These are phyloP conservation scores for Trichothecium roseum DNA, from an alignment of 2,329 filamentous ascomycete species.

Conservation along the genomic window DNA sequence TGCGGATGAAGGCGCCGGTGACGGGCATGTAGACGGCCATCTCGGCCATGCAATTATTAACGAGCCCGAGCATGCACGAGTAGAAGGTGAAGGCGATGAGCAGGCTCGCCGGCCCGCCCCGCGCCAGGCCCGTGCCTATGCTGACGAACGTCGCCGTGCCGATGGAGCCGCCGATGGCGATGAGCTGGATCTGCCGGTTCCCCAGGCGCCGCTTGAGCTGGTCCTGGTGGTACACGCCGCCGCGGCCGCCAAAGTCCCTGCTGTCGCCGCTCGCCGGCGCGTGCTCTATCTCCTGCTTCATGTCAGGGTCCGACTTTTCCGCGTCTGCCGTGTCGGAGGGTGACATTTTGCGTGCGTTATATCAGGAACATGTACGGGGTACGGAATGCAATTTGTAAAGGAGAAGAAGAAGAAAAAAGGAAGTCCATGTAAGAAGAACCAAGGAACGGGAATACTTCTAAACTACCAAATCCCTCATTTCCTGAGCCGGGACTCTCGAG, in stretches of 20 bases:
- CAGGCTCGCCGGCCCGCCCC: conserved; percentile 21
- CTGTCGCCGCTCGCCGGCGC: no score
- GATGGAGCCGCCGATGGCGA: conserved; percentile 43
- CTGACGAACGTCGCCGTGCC: conserved; percentile 24
- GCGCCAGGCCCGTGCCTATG: conserved; percentile 21
- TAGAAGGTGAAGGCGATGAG: conserved; percentile 18
- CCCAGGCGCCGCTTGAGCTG: conserved; percentile 9
- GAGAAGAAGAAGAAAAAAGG: neutral
- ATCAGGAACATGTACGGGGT: neutral
- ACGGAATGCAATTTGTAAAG: neutral
- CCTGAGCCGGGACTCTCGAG: no score
- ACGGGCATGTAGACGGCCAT: conserved; percentile 40
- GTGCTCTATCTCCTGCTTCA: no score
- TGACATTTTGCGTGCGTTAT: no score
- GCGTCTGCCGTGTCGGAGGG: no score
- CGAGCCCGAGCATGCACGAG: conserved; percentile 12
- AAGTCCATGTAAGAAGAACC: no score
- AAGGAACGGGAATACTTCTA: no score
- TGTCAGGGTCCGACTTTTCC: no score
- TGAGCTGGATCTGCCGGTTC: conserved; percentile 32
- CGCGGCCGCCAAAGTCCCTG: no score
- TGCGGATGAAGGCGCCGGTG: conserved; percentile 33
- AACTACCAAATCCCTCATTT: no score
- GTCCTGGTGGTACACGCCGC: conserved; percentile 8
- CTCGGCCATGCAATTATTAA: conserved; percentile 25